Evolutionary conservation across 192 early-diverging fungal species (phyloP).

Genomic region (Mortierella claussenii): DNA sequence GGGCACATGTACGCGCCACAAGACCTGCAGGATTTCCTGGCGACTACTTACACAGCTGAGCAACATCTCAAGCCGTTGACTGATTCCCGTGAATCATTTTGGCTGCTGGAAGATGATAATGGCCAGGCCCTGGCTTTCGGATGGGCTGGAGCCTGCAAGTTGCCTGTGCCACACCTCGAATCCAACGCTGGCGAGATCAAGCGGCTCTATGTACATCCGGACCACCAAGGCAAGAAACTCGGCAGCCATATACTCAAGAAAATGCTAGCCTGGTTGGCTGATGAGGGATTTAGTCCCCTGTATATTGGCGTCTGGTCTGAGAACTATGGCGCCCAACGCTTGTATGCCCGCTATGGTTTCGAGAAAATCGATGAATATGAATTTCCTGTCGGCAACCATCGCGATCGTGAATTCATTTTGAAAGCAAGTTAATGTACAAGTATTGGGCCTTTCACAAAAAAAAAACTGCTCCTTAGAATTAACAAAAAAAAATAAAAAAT

Average conservation of each 20-base stretch:
- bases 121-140: conserved; percentile 30
- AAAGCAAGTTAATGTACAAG: too few species aligned
- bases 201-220: conserved; percentile 39
- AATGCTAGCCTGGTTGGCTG: conserved; percentile 32
- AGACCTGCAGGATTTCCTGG: conserved; percentile 24
- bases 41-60: conserved; percentile 37
- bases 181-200: conserved; percentile 44
- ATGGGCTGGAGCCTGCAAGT: conserved; percentile 42
- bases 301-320: conserved; percentile 51
- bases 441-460: too few species aligned
- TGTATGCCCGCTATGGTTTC: conserved; percentile 36
- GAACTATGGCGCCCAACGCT: conserved; percentile 43
- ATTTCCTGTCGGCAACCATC: conserved; percentile 25
- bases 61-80: conserved; percentile 23
- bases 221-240: conserved; percentile 40
- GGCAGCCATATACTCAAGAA: conserved; percentile 15
- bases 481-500: too few species aligned
- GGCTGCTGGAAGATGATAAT: conserved; percentile 39
- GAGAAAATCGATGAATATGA: conserved; percentile 26
- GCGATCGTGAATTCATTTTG: conserved; percentile 44
- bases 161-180: conserved; percentile 27
- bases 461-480: too few species aligned
- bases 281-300: conserved; percentile 13
- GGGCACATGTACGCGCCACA: conserved; percentile 31
- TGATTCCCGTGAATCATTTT: conserved; percentile 37